Base-by-base conservation (phyloP, 345 rosid genomes). In the Dovyalis caffra region DNA sequence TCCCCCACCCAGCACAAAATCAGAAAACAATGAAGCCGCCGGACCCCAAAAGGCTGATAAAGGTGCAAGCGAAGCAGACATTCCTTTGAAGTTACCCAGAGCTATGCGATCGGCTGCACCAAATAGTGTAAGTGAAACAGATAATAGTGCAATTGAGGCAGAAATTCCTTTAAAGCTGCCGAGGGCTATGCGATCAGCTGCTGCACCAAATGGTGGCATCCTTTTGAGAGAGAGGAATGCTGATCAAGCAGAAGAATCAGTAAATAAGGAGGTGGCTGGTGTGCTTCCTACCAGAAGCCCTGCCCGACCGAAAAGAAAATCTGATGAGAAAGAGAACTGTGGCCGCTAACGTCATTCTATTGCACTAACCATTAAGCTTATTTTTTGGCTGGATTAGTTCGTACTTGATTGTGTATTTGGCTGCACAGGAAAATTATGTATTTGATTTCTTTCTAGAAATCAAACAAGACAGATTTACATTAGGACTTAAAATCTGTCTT, bases 301-400 rank as follows among this genome's bases (percentile, higher is more conserved):
- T 28, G 78, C 75, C 56, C 64, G 85, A 67, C 89, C 82, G 6
- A 79, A 85, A 60, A 84, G 79, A 88, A 66, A 82, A 62, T 72
- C 91, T 18, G 91, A 91, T 58, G 95, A 87, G 84, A 95, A 95
- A 82, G 99, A 90, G 84, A 95, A 93, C 83, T 69, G 68, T 33
- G 66, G 77, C 67, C 71, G 71, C 15, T 80, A 57, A 69, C 72
- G 47, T 28, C 57, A 71, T 4, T 20, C 26, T 28, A 26, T 62
- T 5, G 21, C 35, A 26, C 12, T 37, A 6, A 57, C n/a, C 28
- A 28, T 26, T 6, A 33, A 25, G 31, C 31, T 62, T 14, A 18
- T 32, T 34, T 35, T 14, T 49, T 49, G 63, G 64, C 10, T 23
- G 47, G 20, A 53, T 74, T 15, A 18, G 29, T 10, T 62, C 5